These are phyloP conservation scores for Collariella sp. DNA, from an alignment of 495 filamentous ascomycete genomes.

Conservation along the genomic window DNA sequence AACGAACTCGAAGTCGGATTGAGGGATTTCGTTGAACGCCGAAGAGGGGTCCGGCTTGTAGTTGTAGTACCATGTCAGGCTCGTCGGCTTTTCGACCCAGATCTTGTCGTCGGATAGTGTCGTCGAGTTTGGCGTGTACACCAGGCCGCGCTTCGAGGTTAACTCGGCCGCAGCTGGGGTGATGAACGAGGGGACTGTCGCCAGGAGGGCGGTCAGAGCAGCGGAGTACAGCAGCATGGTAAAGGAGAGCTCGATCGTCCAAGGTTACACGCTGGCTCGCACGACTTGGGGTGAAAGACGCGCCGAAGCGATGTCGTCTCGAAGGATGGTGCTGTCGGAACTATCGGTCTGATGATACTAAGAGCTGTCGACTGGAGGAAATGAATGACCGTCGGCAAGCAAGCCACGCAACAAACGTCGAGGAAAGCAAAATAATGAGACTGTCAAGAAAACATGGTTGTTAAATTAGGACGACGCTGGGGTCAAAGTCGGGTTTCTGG, in stretches of 20 bases:
- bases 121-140: conserved; percentile 47
- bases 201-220: conserved; percentile 5
- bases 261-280: background rate
- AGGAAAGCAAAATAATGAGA: background rate
- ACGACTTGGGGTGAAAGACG: background rate
- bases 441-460: background rate
- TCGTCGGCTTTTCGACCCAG: conserved; percentile 45
- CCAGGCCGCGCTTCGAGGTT: conserved; percentile 62
- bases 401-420: background rate
- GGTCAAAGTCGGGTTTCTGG: background rate
- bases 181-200: conserved; percentile 4
- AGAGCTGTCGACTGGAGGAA: conserved; percentile 1
- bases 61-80: conserved; percentile 79
- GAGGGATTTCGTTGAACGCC: conserved; percentile 33
- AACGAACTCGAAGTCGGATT: conserved; percentile 58
- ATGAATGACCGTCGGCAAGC: conserved; percentile 7
- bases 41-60: conserved; percentile 49
- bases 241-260: background rate
- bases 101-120: conserved; percentile 50
- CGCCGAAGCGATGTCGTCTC: background rate
- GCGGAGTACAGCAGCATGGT: conserved; percentile 6
- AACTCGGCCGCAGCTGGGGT: conserved; percentile 19
- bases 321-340: background rate
- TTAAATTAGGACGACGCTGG: background rate
- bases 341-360: background rate